These are phyloP conservation scores for Gryganskiella cystojenkinii DNA, from an alignment of 192 early-diverging fungal genomes.

Conservation along the genomic window DNA sequence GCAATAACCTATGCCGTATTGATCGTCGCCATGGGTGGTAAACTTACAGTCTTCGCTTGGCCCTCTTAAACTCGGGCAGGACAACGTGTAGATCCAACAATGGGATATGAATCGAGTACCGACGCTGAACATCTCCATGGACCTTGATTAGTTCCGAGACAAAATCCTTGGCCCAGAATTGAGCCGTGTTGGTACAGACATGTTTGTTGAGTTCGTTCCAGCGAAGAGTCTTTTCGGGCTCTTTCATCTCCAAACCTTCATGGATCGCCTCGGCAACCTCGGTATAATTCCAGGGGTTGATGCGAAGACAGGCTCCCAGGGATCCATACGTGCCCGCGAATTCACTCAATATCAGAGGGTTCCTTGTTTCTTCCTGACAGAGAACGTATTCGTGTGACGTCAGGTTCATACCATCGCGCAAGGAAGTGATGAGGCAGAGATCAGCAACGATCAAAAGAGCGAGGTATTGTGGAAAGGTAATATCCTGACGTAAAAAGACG, in stretches of 20 bases:
- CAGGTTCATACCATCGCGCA: conserved; percentile 98
- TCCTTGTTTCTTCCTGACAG: conserved; percentile 86
- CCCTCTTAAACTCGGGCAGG: conserved; percentile 25
- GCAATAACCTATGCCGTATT: too few species aligned
- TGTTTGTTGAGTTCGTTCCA: conserved; percentile 81
- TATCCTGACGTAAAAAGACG: conserved; percentile 90
- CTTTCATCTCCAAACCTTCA: conserved; percentile 84
- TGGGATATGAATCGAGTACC: conserved; percentile 63
- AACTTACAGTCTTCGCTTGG: conserved; percentile 62
- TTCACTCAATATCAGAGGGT: conserved; percentile 92
- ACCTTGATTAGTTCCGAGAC: conserved; percentile 64
- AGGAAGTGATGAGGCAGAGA: conserved; percentile 87
- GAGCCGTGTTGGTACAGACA: conserved; percentile 75
- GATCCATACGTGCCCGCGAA: conserved; percentile 97
- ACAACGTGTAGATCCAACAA: conserved; percentile 45
- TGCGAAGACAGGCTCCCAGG: conserved; percentile 82
- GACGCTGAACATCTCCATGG: conserved; percentile 57
- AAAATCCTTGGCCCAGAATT: conserved; percentile 75
- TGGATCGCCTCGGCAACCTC: conserved; percentile 92
- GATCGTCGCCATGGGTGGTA: too few species aligned
- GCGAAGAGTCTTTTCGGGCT: conserved; percentile 79
- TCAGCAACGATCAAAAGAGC: conserved; percentile 91
- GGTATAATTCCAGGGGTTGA: conserved; percentile 97
- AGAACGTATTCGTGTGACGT: conserved; percentile 95
- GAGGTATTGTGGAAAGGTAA: conserved; percentile 91